Conservation (phyloP, 2,329 filamentous ascomycete species). For the Ophiostoma angusticollis region DNA sequence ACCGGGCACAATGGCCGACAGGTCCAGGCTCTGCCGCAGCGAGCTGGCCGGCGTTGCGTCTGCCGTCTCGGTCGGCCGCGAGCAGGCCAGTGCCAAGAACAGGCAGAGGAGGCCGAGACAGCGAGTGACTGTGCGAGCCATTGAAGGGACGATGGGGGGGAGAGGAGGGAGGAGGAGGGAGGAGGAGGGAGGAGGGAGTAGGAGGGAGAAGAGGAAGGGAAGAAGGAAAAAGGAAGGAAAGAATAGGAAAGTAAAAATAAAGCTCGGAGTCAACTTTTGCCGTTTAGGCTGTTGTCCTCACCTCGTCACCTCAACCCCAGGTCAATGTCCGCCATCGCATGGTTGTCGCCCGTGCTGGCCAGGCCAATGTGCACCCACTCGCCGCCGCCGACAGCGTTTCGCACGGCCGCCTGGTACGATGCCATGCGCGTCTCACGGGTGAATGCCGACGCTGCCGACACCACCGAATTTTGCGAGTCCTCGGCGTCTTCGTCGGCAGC, state of each 20-base stretch:
- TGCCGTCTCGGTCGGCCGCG: neutral
- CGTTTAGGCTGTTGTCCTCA: neutral
- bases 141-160: too few species aligned
- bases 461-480: slow-evolving; percentile 20
- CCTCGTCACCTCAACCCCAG: slow-evolving; percentile 17
- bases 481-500: too few species aligned
- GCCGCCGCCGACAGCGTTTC: slow-evolving; percentile 15
- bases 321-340: slow-evolving; percentile 24
- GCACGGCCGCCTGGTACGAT: slow-evolving; percentile 20
- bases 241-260: too few species aligned
- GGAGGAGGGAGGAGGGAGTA: too few species aligned
- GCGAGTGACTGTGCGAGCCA: too few species aligned
- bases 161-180: too few species aligned
- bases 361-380: slow-evolving; percentile 19
- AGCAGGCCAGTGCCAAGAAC: neutral
- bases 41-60: too few species aligned
- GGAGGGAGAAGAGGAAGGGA: too few species aligned
- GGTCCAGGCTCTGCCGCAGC: neutral
- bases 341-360: slow-evolving; percentile 27
- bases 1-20: neutral
- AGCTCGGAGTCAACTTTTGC: neutral
- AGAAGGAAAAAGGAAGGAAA: too few species aligned
- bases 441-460: slow-evolving; percentile 18
- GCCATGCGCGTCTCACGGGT: slow-evolving; percentile 18
- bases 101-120: neutral